phyloP scores from a whole-genome alignment of 148 eudicot species.

The Diospyros kaki region DNA sequence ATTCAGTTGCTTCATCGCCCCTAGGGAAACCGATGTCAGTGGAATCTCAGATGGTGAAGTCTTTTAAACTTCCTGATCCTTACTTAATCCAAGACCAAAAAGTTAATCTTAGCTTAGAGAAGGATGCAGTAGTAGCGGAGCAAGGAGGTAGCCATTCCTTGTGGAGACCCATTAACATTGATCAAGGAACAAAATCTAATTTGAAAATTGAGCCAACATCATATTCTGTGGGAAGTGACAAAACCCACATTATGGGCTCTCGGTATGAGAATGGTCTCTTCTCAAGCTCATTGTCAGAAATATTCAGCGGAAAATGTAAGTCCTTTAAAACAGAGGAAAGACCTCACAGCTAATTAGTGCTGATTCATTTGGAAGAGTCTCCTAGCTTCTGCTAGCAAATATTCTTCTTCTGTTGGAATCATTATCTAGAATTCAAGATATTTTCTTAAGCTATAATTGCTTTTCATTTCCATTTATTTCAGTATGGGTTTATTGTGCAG shows the following conservation, averaged over 20 bases:
- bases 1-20: slow-evolving; percentile 35
- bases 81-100: slow-evolving; percentile 27
- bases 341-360: background rate
- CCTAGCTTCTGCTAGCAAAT: background rate
- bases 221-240: slow-evolving; percentile 27
- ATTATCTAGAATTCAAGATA: slow-evolving; percentile 1
- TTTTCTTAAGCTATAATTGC: slow-evolving; percentile 1
- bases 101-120: slow-evolving; percentile 34
- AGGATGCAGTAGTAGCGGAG: slow-evolving; percentile 44
- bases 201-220: slow-evolving; percentile 28
- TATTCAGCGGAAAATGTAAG: slow-evolving; percentile 66
- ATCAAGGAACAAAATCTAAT: slow-evolving; percentile 29
- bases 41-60: slow-evolving; percentile 34
- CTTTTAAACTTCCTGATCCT: slow-evolving; percentile 30
- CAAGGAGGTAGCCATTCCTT: slow-evolving; percentile 41
- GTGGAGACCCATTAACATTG: slow-evolving; percentile 26
- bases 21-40: slow-evolving; percentile 32
- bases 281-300: slow-evolving; percentile 73
- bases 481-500: slow-evolving; percentile 29
- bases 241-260: slow-evolving; percentile 32
- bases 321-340: background rate
- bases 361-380: background rate
- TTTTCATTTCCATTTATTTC: background rate
- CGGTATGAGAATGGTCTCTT: slow-evolving; percentile 67
- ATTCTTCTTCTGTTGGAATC: background rate